phyloP scores from a whole-genome alignment of 2,329 filamentous ascomycete genomes.

The Paraphaeosphaeria sporulosa region DNA sequence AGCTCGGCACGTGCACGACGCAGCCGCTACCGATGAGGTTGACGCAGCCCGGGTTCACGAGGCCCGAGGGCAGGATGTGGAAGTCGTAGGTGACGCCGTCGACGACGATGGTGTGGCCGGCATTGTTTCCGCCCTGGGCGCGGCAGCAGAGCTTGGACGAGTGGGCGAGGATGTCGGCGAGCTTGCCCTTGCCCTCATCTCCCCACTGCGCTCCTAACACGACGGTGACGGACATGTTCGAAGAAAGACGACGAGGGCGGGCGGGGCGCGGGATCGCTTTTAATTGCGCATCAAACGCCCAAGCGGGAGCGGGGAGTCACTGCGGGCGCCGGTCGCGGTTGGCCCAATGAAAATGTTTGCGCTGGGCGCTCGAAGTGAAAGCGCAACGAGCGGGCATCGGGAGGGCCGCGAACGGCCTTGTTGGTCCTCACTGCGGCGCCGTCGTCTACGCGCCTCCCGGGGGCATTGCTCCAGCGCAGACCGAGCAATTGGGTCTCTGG shows the following conservation, averaged over 20 bases:
- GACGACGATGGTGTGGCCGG: conserved; percentile 55
- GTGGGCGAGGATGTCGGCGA: conserved; percentile 64
- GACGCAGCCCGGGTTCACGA: conserved; percentile 73
- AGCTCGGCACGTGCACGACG: conserved; percentile 72
- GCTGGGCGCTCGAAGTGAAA: conserved; percentile 3
- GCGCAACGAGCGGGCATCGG: conserved; percentile 22
- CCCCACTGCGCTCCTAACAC: conserved; percentile 69
- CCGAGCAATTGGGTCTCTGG: background rate
- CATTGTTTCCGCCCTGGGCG: conserved; percentile 68
- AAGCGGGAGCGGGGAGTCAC: conserved; percentile 13
- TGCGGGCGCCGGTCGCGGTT: conserved; percentile 6
- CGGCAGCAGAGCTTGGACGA: conserved; percentile 64
- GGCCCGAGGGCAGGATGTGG: conserved; percentile 63
- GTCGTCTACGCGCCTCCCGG: background rate
- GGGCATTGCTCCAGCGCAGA: background rate
- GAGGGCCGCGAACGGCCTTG: conserved; percentile 4
- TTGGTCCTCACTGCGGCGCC: background rate
- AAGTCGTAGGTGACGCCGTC: conserved; percentile 56
- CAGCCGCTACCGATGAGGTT: conserved; percentile 75
- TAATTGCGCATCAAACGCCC: conserved; percentile 16
- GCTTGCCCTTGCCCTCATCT: conserved; percentile 67
- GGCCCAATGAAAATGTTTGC: conserved; percentile 36
- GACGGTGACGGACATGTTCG: conserved; percentile 60
- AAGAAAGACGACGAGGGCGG: conserved; percentile 18
- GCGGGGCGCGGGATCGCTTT: conserved; percentile 16